These are phyloP conservation scores for Boehmeria nivea DNA, from an alignment of 306 rosid genomes.

Conservation along the genomic window DNA sequence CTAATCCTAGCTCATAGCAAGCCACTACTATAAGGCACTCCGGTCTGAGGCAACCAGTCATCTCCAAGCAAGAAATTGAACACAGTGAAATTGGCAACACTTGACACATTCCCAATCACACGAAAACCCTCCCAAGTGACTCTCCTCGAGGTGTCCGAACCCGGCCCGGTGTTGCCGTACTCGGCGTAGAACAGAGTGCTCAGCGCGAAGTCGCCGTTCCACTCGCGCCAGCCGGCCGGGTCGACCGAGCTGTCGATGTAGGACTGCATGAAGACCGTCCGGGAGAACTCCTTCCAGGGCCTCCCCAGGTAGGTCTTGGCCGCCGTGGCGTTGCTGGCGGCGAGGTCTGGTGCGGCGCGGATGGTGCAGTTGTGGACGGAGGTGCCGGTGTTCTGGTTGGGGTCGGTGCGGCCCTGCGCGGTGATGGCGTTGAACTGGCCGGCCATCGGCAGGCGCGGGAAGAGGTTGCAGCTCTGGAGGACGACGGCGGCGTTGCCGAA, in stretches of 20 bases:
- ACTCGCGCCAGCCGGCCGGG: constrained; percentile 61
- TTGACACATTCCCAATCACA: constrained; percentile 35
- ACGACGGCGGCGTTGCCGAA: constrained; percentile 92
- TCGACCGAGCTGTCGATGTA: constrained; percentile 44
- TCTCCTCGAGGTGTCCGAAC: constrained; percentile 42
- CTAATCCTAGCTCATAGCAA: constrained; percentile 12
- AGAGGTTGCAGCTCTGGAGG: constrained; percentile 69
- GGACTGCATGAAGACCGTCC: constrained; percentile 70
- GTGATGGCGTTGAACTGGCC: constrained; percentile 91
- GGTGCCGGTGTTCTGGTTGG: constrained; percentile 74
- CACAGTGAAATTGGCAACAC: constrained; percentile 59
- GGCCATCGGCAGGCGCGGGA: constrained; percentile 73
- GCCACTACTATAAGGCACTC: constrained; percentile 50
- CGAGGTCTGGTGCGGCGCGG: constrained; percentile 53
- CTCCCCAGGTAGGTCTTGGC: constrained; percentile 60
- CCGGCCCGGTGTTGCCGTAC: constrained; percentile 57
- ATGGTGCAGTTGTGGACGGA: constrained; percentile 68
- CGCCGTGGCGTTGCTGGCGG: background rate
- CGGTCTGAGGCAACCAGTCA: constrained; percentile 65
- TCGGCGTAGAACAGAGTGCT: constrained; percentile 72
- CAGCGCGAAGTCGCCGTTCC: constrained; percentile 78
- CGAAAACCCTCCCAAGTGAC: constrained; percentile 62
- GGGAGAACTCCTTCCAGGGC: constrained; percentile 82
- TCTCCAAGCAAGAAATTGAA: constrained; percentile 47
- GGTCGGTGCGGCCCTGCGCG: constrained; percentile 79